phyloP scores from a whole-genome alignment of 202 grass and related monocot genomes.

The Saccharum hybrid region DNA sequence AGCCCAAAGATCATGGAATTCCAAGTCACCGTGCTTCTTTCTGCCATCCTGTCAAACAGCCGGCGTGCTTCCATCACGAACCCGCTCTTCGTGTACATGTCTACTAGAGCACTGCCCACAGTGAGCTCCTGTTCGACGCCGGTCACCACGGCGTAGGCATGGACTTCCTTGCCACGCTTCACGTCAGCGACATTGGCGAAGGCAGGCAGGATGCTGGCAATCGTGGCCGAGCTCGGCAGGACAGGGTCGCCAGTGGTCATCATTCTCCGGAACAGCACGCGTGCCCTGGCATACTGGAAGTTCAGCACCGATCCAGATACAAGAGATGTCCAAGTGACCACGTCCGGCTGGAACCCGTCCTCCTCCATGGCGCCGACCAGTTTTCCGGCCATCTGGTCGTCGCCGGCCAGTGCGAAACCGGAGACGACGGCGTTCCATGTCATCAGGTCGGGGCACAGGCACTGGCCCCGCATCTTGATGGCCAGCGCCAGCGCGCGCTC shows the following conservation, averaged over 20 bases:
- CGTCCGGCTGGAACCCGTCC: conserved; percentile 66
- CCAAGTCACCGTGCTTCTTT: conserved; percentile 78
- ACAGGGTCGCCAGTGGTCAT: conserved; percentile 37
- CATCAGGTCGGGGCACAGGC: conserved; percentile 59
- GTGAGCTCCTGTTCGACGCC: conserved; percentile 55
- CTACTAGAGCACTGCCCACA: conserved; percentile 69
- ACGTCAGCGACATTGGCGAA: conserved; percentile 70
- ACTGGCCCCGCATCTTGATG: conserved; percentile 59
- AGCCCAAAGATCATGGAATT: conserved; percentile 88
- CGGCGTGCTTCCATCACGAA: conserved; percentile 50
- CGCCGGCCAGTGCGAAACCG: conserved; percentile 60
- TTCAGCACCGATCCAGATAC: conserved; percentile 71
- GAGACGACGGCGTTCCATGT: conserved; percentile 64
- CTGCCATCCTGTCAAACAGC: conserved; percentile 63
- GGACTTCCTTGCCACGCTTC: conserved; percentile 80
- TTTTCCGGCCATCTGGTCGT: conserved; percentile 53
- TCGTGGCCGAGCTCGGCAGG: conserved; percentile 56
- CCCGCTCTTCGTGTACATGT: conserved; percentile 77
- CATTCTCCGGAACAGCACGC: conserved; percentile 71
- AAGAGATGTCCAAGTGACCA: conserved; percentile 81
- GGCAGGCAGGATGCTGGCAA: conserved; percentile 67
- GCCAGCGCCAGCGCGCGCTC: conserved; percentile 56
- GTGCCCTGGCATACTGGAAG: conserved; percentile 54
- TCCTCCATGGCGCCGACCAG: conserved; percentile 56
- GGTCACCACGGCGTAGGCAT: conserved; percentile 55